phyloP scores from a whole-genome alignment of 441 rosid species.

The Bocquillonia castaneifolia region DNA sequence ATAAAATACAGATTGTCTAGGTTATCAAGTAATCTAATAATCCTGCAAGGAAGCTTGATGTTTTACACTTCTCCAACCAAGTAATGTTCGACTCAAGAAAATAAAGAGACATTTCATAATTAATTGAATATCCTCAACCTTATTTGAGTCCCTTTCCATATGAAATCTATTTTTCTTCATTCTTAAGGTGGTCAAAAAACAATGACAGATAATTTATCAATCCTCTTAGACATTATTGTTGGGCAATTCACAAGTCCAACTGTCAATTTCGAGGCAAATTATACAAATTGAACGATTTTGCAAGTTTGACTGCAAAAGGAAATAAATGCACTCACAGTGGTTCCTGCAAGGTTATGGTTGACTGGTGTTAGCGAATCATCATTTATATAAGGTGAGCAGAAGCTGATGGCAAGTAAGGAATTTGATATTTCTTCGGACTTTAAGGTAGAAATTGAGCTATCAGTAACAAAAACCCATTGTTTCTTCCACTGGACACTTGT shows the following conservation, averaged over 20 bases:
- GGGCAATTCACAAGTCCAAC: neutral
- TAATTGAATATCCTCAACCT: neutral
- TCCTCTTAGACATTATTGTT: neutral
- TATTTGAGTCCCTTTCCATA: neutral
- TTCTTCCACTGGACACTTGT: slow-evolving; percentile 50
- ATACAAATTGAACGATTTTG: slow-evolving; percentile 15
- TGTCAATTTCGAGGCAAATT: too few species aligned
- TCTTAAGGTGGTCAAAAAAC: neutral
- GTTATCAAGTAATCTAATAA: neutral
- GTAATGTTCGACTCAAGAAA: neutral
- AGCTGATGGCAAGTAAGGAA: slow-evolving; percentile 80
- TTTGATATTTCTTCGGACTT: slow-evolving; percentile 43
- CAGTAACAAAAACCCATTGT: slow-evolving; percentile 92
- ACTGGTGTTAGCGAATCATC: slow-evolving; percentile 45
- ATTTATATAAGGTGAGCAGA: slow-evolving; percentile 49
- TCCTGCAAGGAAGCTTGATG: too few species aligned
- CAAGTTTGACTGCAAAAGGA: slow-evolving; percentile 10
- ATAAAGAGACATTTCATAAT: neutral
- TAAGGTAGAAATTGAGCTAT: slow-evolving; percentile 45
- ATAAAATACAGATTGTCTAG: neutral
- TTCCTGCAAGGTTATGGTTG: slow-evolving; percentile 71
- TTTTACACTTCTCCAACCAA: too few species aligned
- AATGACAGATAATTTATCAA: neutral
- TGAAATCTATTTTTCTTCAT: neutral
- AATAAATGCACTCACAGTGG: slow-evolving; percentile 45